Percentiles rank a stretch among this genome's conserved stretches.
Evolutionary conservation across 176 grass and related monocot species (phyloP).

Genomic region (Avena atlantica): DNA sequence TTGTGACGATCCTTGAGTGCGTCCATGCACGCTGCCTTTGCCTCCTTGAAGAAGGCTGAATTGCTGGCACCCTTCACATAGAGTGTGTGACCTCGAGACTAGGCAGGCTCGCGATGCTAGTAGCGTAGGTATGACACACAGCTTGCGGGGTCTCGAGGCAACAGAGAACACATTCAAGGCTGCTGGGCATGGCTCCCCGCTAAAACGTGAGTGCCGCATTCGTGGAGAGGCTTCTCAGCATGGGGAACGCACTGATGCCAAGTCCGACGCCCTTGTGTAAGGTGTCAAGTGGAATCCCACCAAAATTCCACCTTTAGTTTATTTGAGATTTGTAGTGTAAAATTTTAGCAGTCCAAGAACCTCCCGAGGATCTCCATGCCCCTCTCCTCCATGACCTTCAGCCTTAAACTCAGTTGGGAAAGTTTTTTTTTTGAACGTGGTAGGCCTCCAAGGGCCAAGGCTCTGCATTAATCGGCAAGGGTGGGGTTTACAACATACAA

Average conservation of each 20-base stretch:
- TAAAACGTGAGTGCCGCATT: not conserved
- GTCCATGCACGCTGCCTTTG: not conserved
- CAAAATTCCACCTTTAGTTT: no score
- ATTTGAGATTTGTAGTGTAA: no score
- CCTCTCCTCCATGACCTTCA: not conserved
- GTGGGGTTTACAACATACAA: no score
- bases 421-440: no score
- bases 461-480: no score
- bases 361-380: not conserved
- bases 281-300: no score
- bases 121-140: not conserved
- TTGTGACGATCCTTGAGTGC: not conserved
- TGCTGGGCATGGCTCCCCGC: not conserved
- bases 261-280: no score
- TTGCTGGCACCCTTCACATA: not conserved
- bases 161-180: not conserved
- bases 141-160: not conserved
- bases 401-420: not conserved
- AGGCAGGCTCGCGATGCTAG: not conserved
- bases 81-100: not conserved
- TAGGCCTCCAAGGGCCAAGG: no score
- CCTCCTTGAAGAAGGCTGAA: not conserved
- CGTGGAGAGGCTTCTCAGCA: not conserved
- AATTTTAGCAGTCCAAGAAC: not conserved
- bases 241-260: not conserved